Evolutionary conservation across 176 grass and related monocot species (phyloP), one percentile per base, ranked within the genome.

Genomic region (Rhynchospora tenuis): DNA sequence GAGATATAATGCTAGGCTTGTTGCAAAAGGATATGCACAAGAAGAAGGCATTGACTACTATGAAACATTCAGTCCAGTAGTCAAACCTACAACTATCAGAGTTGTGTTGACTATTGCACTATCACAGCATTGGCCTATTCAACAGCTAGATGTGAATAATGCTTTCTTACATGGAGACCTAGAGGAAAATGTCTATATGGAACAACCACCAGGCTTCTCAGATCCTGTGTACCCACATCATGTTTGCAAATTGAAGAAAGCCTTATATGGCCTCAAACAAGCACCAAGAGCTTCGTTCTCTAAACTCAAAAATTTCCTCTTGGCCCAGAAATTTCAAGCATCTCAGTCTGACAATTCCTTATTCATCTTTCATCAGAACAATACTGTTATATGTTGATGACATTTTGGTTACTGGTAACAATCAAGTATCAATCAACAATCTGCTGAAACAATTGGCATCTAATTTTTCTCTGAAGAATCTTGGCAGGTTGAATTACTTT

Each of bases 281-380:
- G n/a, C n/a, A n/a, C n/a, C n/a, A n/a, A n/a, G n/a, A n/a, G n/a
- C n/a, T n/a, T 80, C 54, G 76, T 80, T 48, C 2, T 13, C 50
- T 4, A 0, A 46, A 1, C 10, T 80, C 0, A 16, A 31, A 2
- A 0, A 2, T 0, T 57, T 33, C 2, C 0, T 80, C 0, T 1
- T 9, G 0, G 1, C 8, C 1, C 9, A 57, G 0, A 57, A 20
- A 0, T 80, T 80, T 28, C 3, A 0, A 1, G 8, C 22, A 9
- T 80, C 22, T 0, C 19, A 59, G 12, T 50, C 11, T 17, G 22
- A 80, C 8, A 19, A 50, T 6, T 80, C 22, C 7, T 9, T 81
- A 5, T 81, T 81, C 6, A 42, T 81, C 13, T 81, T 42, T 17
- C 0, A 31, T 2, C 0, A 81, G 38, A 0, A 59, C 45, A 12